phyloP scores from a whole-genome alignment of 805 yeast genomes.

The Metschnikowia kofuensis region DNA sequence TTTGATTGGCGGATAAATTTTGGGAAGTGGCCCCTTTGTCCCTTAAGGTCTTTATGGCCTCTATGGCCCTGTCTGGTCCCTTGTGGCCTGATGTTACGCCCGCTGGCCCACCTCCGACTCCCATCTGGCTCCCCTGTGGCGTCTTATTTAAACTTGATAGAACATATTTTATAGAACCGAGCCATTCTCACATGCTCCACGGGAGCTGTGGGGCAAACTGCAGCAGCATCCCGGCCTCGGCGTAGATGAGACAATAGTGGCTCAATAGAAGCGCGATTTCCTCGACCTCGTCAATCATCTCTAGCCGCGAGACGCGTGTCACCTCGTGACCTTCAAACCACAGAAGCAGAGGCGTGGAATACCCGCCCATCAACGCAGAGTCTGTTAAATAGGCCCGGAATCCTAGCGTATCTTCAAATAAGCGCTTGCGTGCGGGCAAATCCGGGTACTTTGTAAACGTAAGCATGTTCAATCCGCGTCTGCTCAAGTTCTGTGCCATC shows the following conservation, averaged over 20 bases:
- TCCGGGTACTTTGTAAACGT: conserved; percentile 54
- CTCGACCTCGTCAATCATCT: conserved; percentile 72
- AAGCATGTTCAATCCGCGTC: conserved; percentile 61
- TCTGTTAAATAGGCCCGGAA: conserved; percentile 42
- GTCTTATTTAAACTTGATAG: too few species aligned
- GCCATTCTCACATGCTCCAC: conserved; percentile 3
- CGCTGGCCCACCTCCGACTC: too few species aligned
- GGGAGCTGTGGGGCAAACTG: background rate
- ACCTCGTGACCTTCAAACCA: conserved; percentile 47
- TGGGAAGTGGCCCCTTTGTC: background rate
- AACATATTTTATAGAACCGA: too few species aligned
- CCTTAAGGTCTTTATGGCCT: too few species aligned
- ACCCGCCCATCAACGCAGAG: conserved; percentile 43
- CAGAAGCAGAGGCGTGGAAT: conserved; percentile 20
- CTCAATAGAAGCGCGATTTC: conserved; percentile 59
- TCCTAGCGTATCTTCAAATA: conserved; percentile 22
- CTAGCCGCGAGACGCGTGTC: conserved; percentile 49
- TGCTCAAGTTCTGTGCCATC: conserved; percentile 59
- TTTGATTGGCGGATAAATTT: conserved; percentile 11
- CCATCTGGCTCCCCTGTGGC: too few species aligned
- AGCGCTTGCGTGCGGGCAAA: conserved; percentile 24
- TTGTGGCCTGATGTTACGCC: too few species aligned
- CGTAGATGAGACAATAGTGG: conserved; percentile 52
- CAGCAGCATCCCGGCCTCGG: conserved; percentile 11
- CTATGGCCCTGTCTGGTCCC: too few species aligned